Percentiles rank a stretch among this genome's conserved stretches.
phyloP scores from a whole-genome alignment of 495 filamentous ascomycete genomes.

The Annulohypoxylon nitens region DNA sequence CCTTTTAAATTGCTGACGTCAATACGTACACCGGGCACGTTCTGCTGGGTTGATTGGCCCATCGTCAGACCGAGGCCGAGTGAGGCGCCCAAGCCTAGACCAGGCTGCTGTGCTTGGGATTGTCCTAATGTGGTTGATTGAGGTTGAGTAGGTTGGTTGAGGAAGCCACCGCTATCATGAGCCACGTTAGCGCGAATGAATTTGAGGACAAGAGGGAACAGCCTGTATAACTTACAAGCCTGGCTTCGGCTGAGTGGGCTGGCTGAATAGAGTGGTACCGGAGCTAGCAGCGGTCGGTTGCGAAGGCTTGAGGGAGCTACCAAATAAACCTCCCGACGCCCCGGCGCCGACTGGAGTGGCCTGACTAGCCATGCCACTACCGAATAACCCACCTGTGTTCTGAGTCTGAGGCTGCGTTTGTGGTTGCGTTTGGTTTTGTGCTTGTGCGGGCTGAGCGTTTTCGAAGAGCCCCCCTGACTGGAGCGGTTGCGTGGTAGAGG shows the following conservation, averaged over 20 bases:
- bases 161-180: constrained; percentile 30
- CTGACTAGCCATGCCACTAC: constrained; percentile 54
- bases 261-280: constrained; percentile 48
- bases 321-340: constrained; percentile 52
- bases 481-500: constrained; percentile 45
- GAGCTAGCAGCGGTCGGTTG: constrained; percentile 37
- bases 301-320: constrained; percentile 36
- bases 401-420: constrained; percentile 47
- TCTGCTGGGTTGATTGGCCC: constrained; percentile 63
- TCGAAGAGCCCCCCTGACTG: constrained; percentile 56
- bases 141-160: constrained; percentile 42
- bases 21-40: constrained; percentile 79
- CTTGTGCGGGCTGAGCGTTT: constrained; percentile 39
- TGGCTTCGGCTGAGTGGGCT: constrained; percentile 50
- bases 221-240: constrained; percentile 63
- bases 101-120: constrained; percentile 57
- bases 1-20: constrained; percentile 80
- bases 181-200: constrained; percentile 33
- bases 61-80: constrained; percentile 57
- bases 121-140: constrained; percentile 54
- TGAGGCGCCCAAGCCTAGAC: constrained; percentile 47
- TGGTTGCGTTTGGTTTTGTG: constrained; percentile 49
- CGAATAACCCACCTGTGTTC: constrained; percentile 63
- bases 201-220: neutral
- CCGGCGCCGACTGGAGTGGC: constrained; percentile 45